Evolutionary conservation across 176 grass and related monocot genomes (phyloP).

Genomic region (Alopecurus myosuroides): DNA sequence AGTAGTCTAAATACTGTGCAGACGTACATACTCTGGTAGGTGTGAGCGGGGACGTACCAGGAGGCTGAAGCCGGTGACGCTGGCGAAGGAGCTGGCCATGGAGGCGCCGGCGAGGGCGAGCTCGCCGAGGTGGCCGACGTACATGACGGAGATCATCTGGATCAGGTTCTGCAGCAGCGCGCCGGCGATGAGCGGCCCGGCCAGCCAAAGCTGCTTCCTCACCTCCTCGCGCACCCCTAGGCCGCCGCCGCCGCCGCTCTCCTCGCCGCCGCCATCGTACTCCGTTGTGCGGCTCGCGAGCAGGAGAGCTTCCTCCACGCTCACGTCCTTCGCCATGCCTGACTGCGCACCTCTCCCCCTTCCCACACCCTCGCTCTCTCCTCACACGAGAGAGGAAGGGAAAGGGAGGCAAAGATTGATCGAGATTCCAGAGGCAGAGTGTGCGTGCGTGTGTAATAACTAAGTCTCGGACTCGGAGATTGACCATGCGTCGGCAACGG

Average conservation of each 20-base stretch:
- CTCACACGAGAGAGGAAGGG: neutral
- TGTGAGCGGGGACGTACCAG: neutral
- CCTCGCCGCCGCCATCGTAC: neutral
- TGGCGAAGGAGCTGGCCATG: constrained; percentile 20
- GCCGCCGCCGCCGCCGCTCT: too few species aligned
- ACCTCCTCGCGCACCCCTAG: neutral
- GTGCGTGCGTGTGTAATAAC: neutral
- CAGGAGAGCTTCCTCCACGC: neutral
- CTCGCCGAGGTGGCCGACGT: constrained; percentile 18
- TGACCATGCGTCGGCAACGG: neutral
- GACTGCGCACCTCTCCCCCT: neutral
- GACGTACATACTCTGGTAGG: too few species aligned
- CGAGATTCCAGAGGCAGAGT: neutral
- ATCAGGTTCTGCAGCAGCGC: constrained; percentile 10
- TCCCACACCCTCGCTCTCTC: neutral
- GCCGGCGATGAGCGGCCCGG: constrained; percentile 8
- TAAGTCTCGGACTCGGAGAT: too few species aligned
- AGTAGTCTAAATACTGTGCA: too few species aligned
- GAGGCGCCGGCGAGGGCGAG: constrained; percentile 16
- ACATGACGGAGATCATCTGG: constrained; percentile 22
- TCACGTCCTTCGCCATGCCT: neutral
- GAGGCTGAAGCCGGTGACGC: constrained; percentile 17
- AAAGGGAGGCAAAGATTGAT: neutral
- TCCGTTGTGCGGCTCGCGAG: neutral
- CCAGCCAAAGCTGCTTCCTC: constrained; percentile 11